These are phyloP conservation scores for Aspergillus puulaauensis DNA, from an alignment of 2,329 filamentous ascomycete species.

Conservation along the genomic window DNA sequence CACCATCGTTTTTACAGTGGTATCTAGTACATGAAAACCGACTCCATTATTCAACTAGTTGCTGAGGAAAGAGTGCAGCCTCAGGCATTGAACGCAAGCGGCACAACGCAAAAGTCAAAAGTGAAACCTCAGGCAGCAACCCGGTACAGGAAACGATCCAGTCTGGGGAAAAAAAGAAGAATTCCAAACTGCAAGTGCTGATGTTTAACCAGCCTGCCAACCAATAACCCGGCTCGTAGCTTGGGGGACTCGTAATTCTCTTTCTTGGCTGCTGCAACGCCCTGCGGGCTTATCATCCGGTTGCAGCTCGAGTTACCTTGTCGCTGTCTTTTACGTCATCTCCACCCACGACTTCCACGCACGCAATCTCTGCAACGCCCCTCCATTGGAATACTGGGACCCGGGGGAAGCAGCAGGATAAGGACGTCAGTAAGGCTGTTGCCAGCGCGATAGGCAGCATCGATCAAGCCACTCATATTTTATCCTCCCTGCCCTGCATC, in stretches of 20 bases:
- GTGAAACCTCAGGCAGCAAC: background rate
- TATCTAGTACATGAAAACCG: background rate
- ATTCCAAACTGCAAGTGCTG: background rate
- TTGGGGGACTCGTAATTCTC: background rate
- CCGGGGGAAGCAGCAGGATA: background rate
- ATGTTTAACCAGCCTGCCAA: background rate
- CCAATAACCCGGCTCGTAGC: background rate
- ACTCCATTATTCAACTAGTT: background rate
- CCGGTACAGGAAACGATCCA: background rate
- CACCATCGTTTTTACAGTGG: background rate
- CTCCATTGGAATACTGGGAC: background rate
- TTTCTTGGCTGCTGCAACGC: constrained; percentile 1
- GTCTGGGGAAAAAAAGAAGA: background rate
- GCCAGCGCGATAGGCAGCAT: constrained; percentile 2
- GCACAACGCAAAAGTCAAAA: background rate
- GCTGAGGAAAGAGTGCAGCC: background rate
- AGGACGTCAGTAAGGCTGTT: background rate
- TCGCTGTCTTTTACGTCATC: constrained; percentile 14
- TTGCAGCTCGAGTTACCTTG: constrained; percentile 8
- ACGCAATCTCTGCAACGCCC: constrained; percentile 3
- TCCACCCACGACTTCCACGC: background rate
- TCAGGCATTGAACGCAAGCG: background rate
- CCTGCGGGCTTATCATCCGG: constrained; percentile 1
- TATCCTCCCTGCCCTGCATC: constrained; percentile 1
- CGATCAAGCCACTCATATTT: constrained; percentile 5